Evolutionary conservation across 2,329 filamentous ascomycete species (phyloP).

Genomic region (Thielaviopsis ethacetica): DNA sequence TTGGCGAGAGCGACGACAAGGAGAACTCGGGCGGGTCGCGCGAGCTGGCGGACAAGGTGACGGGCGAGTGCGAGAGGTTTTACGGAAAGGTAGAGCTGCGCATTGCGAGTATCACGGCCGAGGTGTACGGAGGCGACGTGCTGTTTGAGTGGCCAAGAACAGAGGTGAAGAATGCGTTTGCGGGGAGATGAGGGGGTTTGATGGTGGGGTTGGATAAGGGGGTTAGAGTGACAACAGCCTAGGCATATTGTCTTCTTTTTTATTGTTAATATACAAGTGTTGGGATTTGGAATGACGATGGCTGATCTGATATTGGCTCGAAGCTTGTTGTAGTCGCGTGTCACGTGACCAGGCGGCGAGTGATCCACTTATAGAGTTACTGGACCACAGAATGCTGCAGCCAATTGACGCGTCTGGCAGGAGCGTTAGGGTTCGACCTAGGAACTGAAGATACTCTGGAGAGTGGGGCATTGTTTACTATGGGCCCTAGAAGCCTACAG

Average conservation of each 20-base stretch:
- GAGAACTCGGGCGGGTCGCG: slow-evolving; percentile 54
- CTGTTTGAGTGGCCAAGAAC: slow-evolving; percentile 49
- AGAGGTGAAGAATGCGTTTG: slow-evolving; percentile 45
- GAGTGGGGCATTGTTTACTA: no score
- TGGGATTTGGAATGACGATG: not conserved
- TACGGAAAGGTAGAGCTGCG: slow-evolving; percentile 46
- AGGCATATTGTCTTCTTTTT: not conserved
- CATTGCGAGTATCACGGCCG: slow-evolving; percentile 41
- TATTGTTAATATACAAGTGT: not conserved
- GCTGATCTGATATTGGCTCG: no score
- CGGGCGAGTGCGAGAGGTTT: slow-evolving; percentile 44
- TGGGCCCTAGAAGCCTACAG: no score
- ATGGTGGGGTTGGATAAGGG: not conserved
- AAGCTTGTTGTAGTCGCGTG: not conserved
- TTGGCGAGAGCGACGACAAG: slow-evolving; percentile 76
- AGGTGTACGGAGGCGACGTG: slow-evolving; percentile 48
- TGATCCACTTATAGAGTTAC: no score
- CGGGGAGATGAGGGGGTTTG: slow-evolving; percentile 3
- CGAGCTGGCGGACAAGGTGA: slow-evolving; percentile 39
- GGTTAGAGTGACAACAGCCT: not conserved
- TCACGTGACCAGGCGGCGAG: not conserved
- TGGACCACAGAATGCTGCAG: no score
- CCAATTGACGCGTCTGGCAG: not conserved
- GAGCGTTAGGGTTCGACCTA: no score
- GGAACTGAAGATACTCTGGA: no score